A percentile compares a stretch with the other conserved stretches of the same genome.
Conservation (phyloP, 148 eudicot species). For the Camellia granthamiana region DNA sequence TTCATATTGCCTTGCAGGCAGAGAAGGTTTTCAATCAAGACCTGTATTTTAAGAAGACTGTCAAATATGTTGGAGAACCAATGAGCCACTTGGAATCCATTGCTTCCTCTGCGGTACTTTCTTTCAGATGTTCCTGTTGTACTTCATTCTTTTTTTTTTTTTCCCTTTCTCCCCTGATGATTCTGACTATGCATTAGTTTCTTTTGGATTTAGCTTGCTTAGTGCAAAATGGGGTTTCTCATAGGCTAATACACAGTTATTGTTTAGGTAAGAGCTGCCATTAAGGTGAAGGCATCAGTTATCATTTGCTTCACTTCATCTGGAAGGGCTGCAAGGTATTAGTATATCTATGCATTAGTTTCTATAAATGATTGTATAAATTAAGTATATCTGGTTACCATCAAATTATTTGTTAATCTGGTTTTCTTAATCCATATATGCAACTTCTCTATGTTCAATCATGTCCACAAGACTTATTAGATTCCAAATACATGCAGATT, state of each 20-base stretch:
- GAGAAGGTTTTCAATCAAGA: slow-evolving; percentile 84
- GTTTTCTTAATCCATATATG: background rate
- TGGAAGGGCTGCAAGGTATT: slow-evolving; percentile 93
- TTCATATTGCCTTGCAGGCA: slow-evolving; percentile 47
- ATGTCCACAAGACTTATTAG: background rate
- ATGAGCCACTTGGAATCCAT: slow-evolving; percentile 86
- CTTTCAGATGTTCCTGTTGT: background rate
- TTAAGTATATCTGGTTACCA: background rate
- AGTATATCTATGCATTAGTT: no score
- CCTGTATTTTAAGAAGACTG: slow-evolving; percentile 65
- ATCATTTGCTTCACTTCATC: slow-evolving; percentile 96
- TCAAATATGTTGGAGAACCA: slow-evolving; percentile 67
- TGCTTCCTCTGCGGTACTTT: slow-evolving; percentile 78
- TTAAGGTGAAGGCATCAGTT: slow-evolving; percentile 95
- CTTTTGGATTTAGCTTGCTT: slow-evolving; percentile 4
- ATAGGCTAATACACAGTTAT: slow-evolving; percentile 3
- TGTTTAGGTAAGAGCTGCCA: slow-evolving; percentile 80
- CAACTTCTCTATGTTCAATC: background rate
- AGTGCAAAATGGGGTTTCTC: background rate
- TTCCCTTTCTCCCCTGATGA: background rate
- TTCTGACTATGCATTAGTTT: background rate
- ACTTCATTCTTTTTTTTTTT: background rate
- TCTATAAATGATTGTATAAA: background rate
- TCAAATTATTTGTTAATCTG: background rate
- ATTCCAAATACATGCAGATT: slow-evolving; percentile 39